Evolutionary conservation across 306 rosid genomes (phyloP).

Genomic region (Abrus pulchellus): DNA sequence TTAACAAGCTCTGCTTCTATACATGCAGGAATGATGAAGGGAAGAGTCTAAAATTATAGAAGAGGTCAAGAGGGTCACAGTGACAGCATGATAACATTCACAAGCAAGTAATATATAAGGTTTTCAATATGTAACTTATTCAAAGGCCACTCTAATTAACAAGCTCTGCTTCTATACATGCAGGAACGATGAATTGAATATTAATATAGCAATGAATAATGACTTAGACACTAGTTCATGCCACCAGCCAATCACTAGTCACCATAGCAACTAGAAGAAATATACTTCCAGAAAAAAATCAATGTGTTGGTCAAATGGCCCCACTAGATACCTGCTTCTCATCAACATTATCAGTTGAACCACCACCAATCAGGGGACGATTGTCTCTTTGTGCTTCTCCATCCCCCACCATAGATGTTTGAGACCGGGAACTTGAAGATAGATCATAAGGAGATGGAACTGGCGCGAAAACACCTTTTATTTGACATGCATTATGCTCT

Average conservation of each 20-base stretch:
- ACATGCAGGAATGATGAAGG: slow-evolving; percentile 15
- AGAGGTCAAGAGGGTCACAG: not conserved
- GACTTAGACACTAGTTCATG: slow-evolving; percentile 35
- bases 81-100: slow-evolving; percentile 28
- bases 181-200: slow-evolving; percentile 9
- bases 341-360: slow-evolving; percentile 69
- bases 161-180: slow-evolving; percentile 30
- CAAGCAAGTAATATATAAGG: not conserved
- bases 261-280: slow-evolving; percentile 32
- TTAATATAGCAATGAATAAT: slow-evolving; percentile 15
- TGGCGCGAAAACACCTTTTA: slow-evolving; percentile 76
- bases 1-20: slow-evolving; percentile 27
- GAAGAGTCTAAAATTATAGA: not conserved
- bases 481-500: slow-evolving; percentile 66
- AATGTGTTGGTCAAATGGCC: slow-evolving; percentile 23
- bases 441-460: slow-evolving; percentile 79
- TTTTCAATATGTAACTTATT: slow-evolving; percentile 9
- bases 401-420: slow-evolving; percentile 74
- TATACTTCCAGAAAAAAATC: slow-evolving; percentile 29
- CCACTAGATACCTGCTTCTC: slow-evolving; percentile 78
- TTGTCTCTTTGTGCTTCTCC: slow-evolving; percentile 68
- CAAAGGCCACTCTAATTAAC: slow-evolving; percentile 6
- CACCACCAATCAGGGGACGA: slow-evolving; percentile 63
- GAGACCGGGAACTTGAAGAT: slow-evolving; percentile 76
- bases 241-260: slow-evolving; percentile 22